A percentile compares a stretch with the other conserved stretches of the same genome.
Evolutionary conservation across 108 stramenopile species (phyloP).

Genomic region (Nitzschia sp.): DNA sequence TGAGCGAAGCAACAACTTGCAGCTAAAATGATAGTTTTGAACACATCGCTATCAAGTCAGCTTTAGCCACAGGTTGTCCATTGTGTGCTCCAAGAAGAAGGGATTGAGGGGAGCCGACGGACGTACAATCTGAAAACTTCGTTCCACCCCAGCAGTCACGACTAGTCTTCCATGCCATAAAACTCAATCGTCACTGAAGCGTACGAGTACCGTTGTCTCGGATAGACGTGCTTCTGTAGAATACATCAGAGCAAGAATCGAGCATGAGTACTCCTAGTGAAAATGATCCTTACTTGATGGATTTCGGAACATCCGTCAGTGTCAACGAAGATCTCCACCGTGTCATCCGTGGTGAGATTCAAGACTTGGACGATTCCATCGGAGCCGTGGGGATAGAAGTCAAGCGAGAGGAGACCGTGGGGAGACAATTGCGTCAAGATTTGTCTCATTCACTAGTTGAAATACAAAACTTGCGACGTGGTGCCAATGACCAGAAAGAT

Average conservation of each 20-base stretch:
- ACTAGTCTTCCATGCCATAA: too few species aligned
- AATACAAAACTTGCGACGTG: constrained; percentile 31
- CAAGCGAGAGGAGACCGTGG: constrained; percentile 33
- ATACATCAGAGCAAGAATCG: background rate
- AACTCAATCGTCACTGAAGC: background rate
- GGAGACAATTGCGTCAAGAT: constrained; percentile 23
- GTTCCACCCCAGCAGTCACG: too few species aligned
- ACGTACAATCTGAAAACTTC: too few species aligned
- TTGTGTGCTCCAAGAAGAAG: too few species aligned
- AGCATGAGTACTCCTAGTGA: background rate
- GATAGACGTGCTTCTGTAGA: background rate
- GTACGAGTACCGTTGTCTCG: background rate
- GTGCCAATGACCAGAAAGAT: constrained; percentile 27
- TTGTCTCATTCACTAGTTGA: constrained; percentile 26
- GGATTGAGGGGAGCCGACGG: too few species aligned
- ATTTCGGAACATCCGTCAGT: constrained; percentile 46
- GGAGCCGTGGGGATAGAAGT: constrained; percentile 28
- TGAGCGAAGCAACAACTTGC: too few species aligned
- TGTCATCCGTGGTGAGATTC: constrained; percentile 42
- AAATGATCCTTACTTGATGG: constrained; percentile 28
- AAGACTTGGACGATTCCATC: constrained; percentile 35
- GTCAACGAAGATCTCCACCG: constrained; percentile 52
- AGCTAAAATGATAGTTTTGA: too few species aligned
- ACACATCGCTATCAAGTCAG: too few species aligned
- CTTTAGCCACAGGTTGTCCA: too few species aligned